A percentile compares a stretch with the other conserved stretches of the same genome.
phyloP scores from a whole-genome alignment of 2,329 filamentous ascomycete species.

The Scolecobasidium constrictum region DNA sequence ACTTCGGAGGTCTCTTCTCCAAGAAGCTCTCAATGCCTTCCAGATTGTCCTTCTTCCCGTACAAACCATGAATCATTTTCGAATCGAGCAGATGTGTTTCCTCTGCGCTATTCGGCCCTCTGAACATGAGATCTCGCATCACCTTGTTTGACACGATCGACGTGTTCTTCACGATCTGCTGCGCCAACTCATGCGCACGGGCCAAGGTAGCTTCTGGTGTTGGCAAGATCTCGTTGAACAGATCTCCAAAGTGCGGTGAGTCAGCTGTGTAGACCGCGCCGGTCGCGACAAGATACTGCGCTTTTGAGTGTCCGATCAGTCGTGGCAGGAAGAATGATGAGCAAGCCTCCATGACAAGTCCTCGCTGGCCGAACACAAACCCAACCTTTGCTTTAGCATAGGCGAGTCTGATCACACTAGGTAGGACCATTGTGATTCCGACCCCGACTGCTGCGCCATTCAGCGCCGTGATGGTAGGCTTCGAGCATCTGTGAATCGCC shows the following conservation, averaged over 20 bases:
- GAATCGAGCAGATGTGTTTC: conserved; percentile 61
- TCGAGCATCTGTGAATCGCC: conserved; percentile 22
- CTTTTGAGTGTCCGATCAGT: conserved; percentile 53
- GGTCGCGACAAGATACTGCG: conserved; percentile 56
- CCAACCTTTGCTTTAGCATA: conserved; percentile 54
- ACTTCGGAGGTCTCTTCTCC: conserved; percentile 54
- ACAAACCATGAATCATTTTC: conserved; percentile 49
- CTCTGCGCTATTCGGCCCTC: conserved; percentile 50
- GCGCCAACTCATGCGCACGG: conserved; percentile 54
- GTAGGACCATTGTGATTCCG: conserved; percentile 51
- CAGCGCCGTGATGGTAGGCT: conserved; percentile 45
- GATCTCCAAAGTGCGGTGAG: conserved; percentile 41
- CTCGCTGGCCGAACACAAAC: conserved; percentile 62
- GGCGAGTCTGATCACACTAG: conserved; percentile 43
- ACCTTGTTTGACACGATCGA: conserved; percentile 21
- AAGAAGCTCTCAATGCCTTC: conserved; percentile 61
- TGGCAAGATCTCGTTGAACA: conserved; percentile 57
- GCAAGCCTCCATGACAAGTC: conserved; percentile 61
- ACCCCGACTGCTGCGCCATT: conserved; percentile 48
- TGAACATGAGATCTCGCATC: conserved; percentile 63
- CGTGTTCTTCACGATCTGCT: conserved; percentile 51
- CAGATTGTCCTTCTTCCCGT: conserved; percentile 45
- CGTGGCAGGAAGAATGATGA: conserved; percentile 62
- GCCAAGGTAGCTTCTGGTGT: conserved; percentile 49
- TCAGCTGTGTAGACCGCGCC: conserved; percentile 45